Evolutionary conservation across 768 basidiomycete genomes (phyloP).

Genomic region (Dacryopinax spathularia): DNA sequence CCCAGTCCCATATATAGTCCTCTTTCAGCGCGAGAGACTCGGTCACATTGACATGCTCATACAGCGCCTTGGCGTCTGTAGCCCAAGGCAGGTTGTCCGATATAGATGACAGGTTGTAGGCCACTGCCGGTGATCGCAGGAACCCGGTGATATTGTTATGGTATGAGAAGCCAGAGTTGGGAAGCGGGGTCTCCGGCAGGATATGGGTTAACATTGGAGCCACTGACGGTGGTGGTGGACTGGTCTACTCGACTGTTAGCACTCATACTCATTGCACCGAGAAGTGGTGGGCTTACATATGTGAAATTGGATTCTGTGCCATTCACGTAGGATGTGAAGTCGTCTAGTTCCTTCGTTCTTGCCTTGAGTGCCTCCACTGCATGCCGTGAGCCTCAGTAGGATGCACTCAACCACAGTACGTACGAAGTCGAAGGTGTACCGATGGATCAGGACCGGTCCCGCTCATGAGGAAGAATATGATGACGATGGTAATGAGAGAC

Average conservation of each 20-base stretch:
- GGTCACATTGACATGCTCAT: constrained; percentile 39
- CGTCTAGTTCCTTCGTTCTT: constrained; percentile 50
- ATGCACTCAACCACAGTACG: constrained; percentile 36
- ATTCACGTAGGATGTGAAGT: constrained; percentile 50
- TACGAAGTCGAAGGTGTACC: constrained; percentile 8
- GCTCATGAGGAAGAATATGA: constrained; percentile 67
- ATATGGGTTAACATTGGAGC: constrained; percentile 39
- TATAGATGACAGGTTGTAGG: constrained; percentile 47
- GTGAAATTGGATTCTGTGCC: constrained; percentile 51
- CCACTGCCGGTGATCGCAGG: constrained; percentile 45
- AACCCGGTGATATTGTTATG: constrained; percentile 69
- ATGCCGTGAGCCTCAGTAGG: constrained; percentile 49
- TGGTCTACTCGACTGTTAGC: constrained; percentile 30
- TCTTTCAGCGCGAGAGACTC: constrained; percentile 21
- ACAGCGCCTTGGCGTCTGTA: constrained; percentile 35
- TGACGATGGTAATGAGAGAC: constrained; percentile 56
- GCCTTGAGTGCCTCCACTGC: constrained; percentile 39
- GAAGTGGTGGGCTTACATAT: constrained; percentile 32
- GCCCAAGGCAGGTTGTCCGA: constrained; percentile 34
- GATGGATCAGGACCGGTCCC: constrained; percentile 35
- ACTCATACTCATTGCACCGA: neutral
- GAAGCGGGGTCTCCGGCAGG: constrained; percentile 31
- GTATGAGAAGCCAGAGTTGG: constrained; percentile 41
- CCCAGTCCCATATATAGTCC: constrained; percentile 58
- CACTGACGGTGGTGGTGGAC: constrained; percentile 29